Percentiles rank a stretch among this genome's conserved stretches.
These are phyloP conservation scores for Narthecium ossifragum DNA, from an alignment of 106 monocot genomes.

Conservation along the genomic window DNA sequence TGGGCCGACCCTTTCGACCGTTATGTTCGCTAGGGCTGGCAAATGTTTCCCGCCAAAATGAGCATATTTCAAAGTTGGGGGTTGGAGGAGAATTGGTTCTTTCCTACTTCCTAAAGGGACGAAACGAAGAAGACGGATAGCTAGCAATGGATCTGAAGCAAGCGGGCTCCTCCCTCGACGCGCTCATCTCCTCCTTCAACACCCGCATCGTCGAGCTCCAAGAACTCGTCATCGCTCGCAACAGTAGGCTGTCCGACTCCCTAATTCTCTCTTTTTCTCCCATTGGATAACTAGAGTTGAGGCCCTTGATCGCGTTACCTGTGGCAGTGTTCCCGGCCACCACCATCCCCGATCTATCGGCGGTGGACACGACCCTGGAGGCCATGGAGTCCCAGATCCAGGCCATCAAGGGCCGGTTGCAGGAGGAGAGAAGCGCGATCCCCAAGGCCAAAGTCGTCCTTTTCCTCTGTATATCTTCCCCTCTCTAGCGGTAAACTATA, in stretches of 20 bases:
- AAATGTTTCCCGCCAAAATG: no score
- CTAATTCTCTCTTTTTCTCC: background rate
- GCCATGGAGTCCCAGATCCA: slow-evolving; percentile 78
- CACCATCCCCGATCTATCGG: slow-evolving; percentile 54
- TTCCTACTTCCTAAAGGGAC: no score
- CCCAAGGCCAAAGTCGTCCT: slow-evolving; percentile 73
- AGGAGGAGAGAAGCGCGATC: slow-evolving; percentile 66
- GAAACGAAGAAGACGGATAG: no score
- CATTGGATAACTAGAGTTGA: background rate
- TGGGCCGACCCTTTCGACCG: no score
- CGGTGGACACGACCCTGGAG: slow-evolving; percentile 49
- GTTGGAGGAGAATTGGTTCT: no score
- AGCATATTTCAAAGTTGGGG: no score
- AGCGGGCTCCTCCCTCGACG: slow-evolving; percentile 63
- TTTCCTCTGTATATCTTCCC: background rate
- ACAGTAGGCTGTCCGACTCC: slow-evolving; percentile 40
- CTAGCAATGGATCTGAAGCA: slow-evolving; percentile 82
- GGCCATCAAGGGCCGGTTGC: slow-evolving; percentile 56
- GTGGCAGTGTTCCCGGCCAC: slow-evolving; percentile 63
- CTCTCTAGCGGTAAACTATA: no score
- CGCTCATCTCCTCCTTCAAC: slow-evolving; percentile 65
- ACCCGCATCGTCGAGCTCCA: slow-evolving; percentile 65
- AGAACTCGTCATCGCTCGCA: slow-evolving; percentile 83
- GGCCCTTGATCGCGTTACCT: background rate
- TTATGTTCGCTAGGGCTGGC: no score